Conservation (phyloP, 495 filamentous ascomycete species). For the Penicillium arizonense region DNA sequence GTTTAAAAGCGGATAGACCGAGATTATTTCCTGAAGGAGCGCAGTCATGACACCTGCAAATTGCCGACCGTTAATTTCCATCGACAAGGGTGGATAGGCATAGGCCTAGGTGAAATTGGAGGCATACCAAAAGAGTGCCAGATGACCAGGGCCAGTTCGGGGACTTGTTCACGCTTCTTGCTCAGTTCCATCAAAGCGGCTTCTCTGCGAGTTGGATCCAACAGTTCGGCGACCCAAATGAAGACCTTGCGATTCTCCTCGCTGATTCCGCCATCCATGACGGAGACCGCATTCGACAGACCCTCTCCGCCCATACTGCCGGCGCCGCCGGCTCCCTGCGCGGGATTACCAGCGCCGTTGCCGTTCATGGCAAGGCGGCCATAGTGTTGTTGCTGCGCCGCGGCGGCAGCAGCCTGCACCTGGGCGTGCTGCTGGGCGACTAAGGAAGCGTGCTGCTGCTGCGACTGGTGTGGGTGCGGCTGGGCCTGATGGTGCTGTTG, state of each 20-base stretch:
- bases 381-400: conserved; percentile 77
- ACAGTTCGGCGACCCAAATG: conserved; percentile 87
- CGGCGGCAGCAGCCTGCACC: conserved; percentile 60
- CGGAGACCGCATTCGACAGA: conserved; percentile 43
- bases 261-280: conserved; percentile 60
- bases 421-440: conserved; percentile 57
- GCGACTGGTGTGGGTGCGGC: conserved; percentile 48
- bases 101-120: conserved; percentile 3
- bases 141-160: conserved; percentile 91
- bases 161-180: conserved; percentile 98
- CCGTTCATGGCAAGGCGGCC: conserved; percentile 68
- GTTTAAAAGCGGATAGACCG: conserved; percentile 94
- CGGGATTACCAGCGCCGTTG: conserved; percentile 40
- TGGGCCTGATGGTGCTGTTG: conserved; percentile 68
- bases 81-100: conserved; percentile 11
- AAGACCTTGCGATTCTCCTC: conserved; percentile 93
- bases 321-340: conserved; percentile 38
- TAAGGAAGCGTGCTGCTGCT: conserved; percentile 47
- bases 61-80: conserved; percentile 25
- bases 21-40: conserved; percentile 96
- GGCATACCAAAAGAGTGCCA: conserved; percentile 97
- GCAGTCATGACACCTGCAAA: conserved; percentile 93
- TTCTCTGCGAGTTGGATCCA: conserved; percentile 84
- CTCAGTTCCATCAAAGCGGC: conserved; percentile 92
- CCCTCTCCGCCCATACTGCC: conserved; percentile 53